Conservation (phyloP, 108 stramenopile genomes). For the Nannochloropsis gaditana region DNA sequence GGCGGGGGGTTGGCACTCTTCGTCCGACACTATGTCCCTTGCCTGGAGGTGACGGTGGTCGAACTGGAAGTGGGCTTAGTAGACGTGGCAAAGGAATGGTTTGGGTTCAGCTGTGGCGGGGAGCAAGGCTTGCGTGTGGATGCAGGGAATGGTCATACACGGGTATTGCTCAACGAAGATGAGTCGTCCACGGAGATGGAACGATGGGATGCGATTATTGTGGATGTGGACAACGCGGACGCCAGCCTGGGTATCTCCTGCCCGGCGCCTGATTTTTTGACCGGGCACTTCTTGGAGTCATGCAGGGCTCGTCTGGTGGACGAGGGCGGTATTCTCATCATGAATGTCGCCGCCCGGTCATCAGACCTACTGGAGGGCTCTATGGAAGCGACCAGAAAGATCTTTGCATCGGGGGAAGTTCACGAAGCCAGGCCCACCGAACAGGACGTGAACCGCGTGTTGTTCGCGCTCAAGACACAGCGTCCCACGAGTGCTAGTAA, state of each 20-base stretch:
- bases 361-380: background rate
- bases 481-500: background rate
- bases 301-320: background rate
- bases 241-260: constrained; percentile 6
- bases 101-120: background rate
- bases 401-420: background rate
- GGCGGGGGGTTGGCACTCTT: background rate
- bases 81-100: background rate
- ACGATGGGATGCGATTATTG: background rate
- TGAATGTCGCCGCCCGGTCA: background rate
- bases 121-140: background rate
- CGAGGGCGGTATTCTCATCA: background rate
- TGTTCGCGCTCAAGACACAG: background rate
- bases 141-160: background rate
- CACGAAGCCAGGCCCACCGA: background rate
- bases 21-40: background rate
- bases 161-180: background rate
- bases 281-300: background rate
- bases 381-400: background rate
- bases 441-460: background rate
- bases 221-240: background rate
- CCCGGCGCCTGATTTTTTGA: background rate
- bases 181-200: background rate
- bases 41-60: background rate
- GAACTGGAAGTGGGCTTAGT: background rate